phyloP scores from a whole-genome alignment of 495 filamentous ascomycete species.

The Podospora didyma region DNA sequence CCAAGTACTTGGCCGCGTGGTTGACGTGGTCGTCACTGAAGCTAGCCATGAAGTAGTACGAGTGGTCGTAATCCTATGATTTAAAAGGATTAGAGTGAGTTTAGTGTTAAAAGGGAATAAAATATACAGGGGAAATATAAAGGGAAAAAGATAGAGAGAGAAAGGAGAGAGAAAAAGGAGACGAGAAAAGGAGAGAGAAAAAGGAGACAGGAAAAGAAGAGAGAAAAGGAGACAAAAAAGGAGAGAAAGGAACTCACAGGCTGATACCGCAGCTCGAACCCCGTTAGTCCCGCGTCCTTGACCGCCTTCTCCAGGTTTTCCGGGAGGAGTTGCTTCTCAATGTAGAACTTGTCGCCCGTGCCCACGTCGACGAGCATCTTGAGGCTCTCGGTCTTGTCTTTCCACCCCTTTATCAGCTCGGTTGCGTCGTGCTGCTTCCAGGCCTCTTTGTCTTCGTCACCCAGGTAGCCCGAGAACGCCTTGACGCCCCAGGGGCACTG shows the following conservation, averaged over 20 bases:
- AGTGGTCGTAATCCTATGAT: slow-evolving; percentile 82
- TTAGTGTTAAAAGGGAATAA: neutral
- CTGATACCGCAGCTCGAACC: slow-evolving; percentile 76
- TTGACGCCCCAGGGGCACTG: slow-evolving; percentile 93
- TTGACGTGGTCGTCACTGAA: slow-evolving; percentile 89
- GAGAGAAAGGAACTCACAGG: slow-evolving; percentile 38
- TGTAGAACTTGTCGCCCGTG: slow-evolving; percentile 92
- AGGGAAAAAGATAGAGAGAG: neutral
- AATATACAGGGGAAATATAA: neutral
- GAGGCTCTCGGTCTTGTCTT: slow-evolving; percentile 62
- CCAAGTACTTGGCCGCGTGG: slow-evolving; percentile 81
- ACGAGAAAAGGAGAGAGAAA: too few species aligned
- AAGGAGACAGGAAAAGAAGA: neutral
- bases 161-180: too few species aligned
- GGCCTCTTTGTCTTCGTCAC: slow-evolving; percentile 58
- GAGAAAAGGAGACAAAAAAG: neutral
- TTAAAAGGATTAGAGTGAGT: neutral
- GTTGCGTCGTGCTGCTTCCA: slow-evolving; percentile 94
- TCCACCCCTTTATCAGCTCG: slow-evolving; percentile 66
- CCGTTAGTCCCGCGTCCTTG: slow-evolving; percentile 61
- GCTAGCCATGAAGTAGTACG: slow-evolving; percentile 87
- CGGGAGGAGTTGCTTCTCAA: slow-evolving; percentile 84
- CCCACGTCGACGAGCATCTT: slow-evolving; percentile 84
- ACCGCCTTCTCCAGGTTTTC: slow-evolving; percentile 87
- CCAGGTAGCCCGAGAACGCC: slow-evolving; percentile 86